These are phyloP conservation scores for Cylindrotheca fusiformis DNA, from an alignment of 108 stramenopile species.

Conservation along the genomic window DNA sequence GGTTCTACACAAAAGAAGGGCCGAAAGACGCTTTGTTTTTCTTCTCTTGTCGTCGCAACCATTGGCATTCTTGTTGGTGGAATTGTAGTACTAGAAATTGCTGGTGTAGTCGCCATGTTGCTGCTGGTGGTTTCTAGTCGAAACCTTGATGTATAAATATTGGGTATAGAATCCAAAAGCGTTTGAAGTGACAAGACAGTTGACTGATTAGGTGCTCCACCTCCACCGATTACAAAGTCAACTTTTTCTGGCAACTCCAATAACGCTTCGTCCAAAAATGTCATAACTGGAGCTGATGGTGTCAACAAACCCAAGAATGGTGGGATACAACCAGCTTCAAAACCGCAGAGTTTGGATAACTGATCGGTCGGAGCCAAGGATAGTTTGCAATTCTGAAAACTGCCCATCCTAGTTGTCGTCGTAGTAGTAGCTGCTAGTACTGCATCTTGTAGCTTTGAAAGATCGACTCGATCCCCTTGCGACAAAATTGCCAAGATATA, in stretches of 20 bases:
- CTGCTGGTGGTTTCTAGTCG: neutral
- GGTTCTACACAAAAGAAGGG: constrained; percentile 24
- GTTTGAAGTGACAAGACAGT: neutral
- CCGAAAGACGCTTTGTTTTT: neutral
- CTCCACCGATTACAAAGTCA: constrained; percentile 8
- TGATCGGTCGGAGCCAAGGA: constrained; percentile 9
- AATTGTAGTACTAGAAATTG: neutral
- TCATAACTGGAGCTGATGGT: neutral
- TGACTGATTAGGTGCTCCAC: constrained; percentile 4
- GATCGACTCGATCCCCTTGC: constrained; percentile 3
- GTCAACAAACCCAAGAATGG: constrained; percentile 12
- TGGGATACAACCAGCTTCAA: constrained; percentile 7
- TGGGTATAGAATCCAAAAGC: neutral
- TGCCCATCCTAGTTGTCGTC: neutral
- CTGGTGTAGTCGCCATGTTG: neutral
- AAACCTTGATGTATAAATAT: neutral
- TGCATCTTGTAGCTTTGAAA: neutral
- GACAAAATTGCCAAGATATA: neutral
- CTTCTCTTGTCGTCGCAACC: too few relatives aligned
- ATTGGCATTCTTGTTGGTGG: too few relatives aligned
- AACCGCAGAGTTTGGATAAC: constrained; percentile 10
- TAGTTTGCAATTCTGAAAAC: neutral
- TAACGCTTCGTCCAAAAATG: constrained; percentile 10
- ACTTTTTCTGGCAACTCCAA: neutral
- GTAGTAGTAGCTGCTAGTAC: neutral